A percentile compares a stretch with the other conserved stretches of the same genome.
These are phyloP conservation scores for Mucuna pruriens DNA, from an alignment of 306 rosid species.

Conservation along the genomic window DNA sequence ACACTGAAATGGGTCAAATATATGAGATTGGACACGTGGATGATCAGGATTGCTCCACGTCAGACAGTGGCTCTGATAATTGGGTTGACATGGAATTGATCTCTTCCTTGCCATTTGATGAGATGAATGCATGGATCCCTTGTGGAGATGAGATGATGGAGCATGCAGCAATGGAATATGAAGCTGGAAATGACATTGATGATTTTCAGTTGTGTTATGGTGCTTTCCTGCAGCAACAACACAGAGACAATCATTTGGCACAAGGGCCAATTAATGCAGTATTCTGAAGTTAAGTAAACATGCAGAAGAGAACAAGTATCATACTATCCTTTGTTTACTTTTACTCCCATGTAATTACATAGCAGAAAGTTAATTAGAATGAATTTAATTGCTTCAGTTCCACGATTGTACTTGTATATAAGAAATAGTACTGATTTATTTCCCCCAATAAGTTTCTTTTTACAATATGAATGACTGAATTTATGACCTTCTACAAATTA, in stretches of 20 bases:
- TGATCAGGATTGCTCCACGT: conserved; percentile 43
- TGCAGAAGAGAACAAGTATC: background rate
- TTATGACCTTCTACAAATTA: too few relatives aligned
- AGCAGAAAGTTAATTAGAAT: too few relatives aligned
- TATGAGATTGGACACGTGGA: conserved; percentile 35
- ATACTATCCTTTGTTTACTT: background rate
- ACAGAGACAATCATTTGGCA: conserved; percentile 1
- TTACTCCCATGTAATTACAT: background rate
- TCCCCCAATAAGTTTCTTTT: too few relatives aligned
- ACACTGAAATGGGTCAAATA: conserved; percentile 5
- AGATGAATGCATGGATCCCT: conserved; percentile 42
- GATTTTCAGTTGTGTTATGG: conserved; percentile 38
- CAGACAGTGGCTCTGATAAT: conserved; percentile 24
- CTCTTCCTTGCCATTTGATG: conserved; percentile 40
- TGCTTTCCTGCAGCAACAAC: conserved; percentile 39
- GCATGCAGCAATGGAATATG: conserved; percentile 37
- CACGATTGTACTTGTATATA: too few relatives aligned
- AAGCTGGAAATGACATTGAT: conserved; percentile 30
- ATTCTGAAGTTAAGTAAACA: conserved; percentile 16
- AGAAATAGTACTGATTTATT: too few relatives aligned
- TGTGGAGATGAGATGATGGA: conserved; percentile 42
- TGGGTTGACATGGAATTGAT: conserved; percentile 46
- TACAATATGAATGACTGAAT: too few relatives aligned
- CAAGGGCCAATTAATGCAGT: conserved; percentile 21
- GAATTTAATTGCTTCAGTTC: too few relatives aligned